Conservation (phyloP, 2,329 filamentous ascomycete genomes). For the Colletotrichum musicola region DNA sequence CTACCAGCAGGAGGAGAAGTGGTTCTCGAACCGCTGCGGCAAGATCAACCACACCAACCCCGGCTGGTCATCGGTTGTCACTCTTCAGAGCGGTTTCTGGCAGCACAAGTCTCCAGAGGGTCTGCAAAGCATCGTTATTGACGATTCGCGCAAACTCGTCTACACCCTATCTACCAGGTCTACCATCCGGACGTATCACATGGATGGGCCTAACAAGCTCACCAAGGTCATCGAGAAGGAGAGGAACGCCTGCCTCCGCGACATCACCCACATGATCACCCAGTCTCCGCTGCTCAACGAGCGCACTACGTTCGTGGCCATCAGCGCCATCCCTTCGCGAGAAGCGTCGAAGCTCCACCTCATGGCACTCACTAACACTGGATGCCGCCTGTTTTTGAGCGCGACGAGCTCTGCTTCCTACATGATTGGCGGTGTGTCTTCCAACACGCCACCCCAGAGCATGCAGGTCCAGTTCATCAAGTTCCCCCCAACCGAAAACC, state of each 20-base stretch:
- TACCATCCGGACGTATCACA: slow-evolving; percentile 91
- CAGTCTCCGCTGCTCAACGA: slow-evolving; percentile 78
- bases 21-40: slow-evolving; percentile 90
- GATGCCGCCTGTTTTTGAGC: slow-evolving; percentile 92
- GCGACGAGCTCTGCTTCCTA: slow-evolving; percentile 83
- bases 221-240: slow-evolving; percentile 76
- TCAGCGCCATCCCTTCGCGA: slow-evolving; percentile 83
- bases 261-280: slow-evolving; percentile 89
- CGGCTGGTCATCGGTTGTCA: slow-evolving; percentile 75
- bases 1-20: slow-evolving; percentile 97
- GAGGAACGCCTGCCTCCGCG: slow-evolving; percentile 70
- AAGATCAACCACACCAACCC: slow-evolving; percentile 90
- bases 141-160: slow-evolving; percentile 88
- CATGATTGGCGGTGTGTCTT: slow-evolving; percentile 70
- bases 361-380: slow-evolving; percentile 90
- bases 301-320: slow-evolving; percentile 81
- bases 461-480: slow-evolving; percentile 99
- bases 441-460: slow-evolving; percentile 84
- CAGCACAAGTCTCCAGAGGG: slow-evolving; percentile 68
- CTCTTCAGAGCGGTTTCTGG: slow-evolving; percentile 64
- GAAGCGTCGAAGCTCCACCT: slow-evolving; percentile 89
- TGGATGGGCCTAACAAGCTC: slow-evolving; percentile 75
- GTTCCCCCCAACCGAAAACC: slow-evolving; percentile 77
- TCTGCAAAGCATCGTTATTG: slow-evolving; percentile 84
- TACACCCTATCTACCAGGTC: slow-evolving; percentile 92